These are phyloP conservation scores for Thyridium curvatum DNA, from an alignment of 2,329 filamentous ascomycete species.

Conservation along the genomic window DNA sequence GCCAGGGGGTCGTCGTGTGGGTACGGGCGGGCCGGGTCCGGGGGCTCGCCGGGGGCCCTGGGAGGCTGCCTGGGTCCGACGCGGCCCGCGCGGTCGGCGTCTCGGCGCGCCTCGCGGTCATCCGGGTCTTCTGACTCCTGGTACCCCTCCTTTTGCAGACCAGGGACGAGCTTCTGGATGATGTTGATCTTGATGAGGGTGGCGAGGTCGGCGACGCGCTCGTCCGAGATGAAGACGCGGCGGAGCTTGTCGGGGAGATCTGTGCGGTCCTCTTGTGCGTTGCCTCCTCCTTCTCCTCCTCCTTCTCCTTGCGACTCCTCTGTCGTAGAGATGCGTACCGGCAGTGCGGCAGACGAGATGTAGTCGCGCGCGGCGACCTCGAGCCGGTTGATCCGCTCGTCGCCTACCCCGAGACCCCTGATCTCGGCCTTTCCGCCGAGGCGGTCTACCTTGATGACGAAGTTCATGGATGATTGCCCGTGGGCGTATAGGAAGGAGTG, in stretches of 20 bases:
- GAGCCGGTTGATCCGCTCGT: conserved; percentile 74
- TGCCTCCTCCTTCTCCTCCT: neutral
- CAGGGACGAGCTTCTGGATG: conserved; percentile 76
- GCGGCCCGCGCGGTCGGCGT: conserved; percentile 33
- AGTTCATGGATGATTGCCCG: conserved; percentile 77
- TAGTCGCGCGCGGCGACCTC: conserved; percentile 72
- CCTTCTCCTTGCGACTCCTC: conserved; percentile 10
- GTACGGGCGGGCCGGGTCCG: conserved; percentile 58
- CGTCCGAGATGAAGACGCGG: conserved; percentile 67
- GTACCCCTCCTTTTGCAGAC: conserved; percentile 72
- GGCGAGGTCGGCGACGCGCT: conserved; percentile 62
- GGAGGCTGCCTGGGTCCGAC: conserved; percentile 27
- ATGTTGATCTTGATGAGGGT: conserved; percentile 69
- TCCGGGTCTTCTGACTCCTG: conserved; percentile 45
- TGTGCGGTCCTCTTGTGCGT: conserved; percentile 39
- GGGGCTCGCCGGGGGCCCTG: conserved; percentile 43
- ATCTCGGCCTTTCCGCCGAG: conserved; percentile 81
- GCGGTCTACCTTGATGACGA: conserved; percentile 73
- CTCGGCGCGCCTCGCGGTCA: conserved; percentile 31
- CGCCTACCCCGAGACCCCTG: conserved; percentile 69
- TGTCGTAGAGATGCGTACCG: conserved; percentile 46
- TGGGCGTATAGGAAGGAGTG: conserved; percentile 86
- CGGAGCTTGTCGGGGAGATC: conserved; percentile 42
- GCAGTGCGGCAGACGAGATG: conserved; percentile 53
- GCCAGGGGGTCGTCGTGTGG: conserved; percentile 60